Conservation (phyloP, 2,329 filamentous ascomycete genomes). For the Paraphoma chrysanthemicola region DNA sequence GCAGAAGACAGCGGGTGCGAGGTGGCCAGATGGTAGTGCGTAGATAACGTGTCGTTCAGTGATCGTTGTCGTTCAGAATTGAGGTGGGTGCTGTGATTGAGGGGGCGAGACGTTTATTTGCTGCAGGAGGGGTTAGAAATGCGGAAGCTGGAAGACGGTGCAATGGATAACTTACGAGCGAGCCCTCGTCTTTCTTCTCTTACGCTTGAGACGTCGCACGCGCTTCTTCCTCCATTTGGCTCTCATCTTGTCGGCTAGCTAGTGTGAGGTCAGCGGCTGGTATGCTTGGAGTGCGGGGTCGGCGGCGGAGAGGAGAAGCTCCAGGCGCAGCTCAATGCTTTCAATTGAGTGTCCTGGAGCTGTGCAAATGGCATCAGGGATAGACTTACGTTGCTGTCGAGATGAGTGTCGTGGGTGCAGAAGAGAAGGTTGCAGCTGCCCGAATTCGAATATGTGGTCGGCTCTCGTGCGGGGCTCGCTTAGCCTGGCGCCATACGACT, state of each 20-base stretch:
- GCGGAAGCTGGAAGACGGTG: neutral
- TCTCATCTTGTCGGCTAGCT: constrained; percentile 70
- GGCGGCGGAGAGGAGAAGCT: constrained; percentile 7
- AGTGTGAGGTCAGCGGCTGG: constrained; percentile 37
- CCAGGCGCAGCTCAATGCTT: constrained; percentile 10
- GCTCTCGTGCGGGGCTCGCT: constrained; percentile 31
- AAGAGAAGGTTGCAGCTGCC: constrained; percentile 36
- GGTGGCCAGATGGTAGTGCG: constrained; percentile 29
- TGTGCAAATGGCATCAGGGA: constrained; percentile 5
- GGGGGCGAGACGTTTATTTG: constrained; percentile 59
- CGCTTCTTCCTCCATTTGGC: constrained; percentile 99
- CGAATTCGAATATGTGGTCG: constrained; percentile 8
- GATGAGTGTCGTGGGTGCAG: constrained; percentile 52
- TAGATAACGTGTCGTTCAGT: constrained; percentile 35
- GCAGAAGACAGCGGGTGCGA: constrained; percentile 29
- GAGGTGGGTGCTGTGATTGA: constrained; percentile 46
- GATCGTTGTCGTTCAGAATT: constrained; percentile 38
- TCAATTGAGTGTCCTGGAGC: constrained; percentile 32
- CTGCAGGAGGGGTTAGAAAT: constrained; percentile 32
- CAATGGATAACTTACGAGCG: constrained; percentile 74
- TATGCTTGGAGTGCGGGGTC: constrained; percentile 16
- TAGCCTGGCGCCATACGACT: constrained; percentile 6
- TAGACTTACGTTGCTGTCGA: constrained; percentile 52
- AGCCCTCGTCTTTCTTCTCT: constrained; percentile 99
- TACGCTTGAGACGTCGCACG: constrained; percentile 97